A percentile compares a stretch with the other conserved stretches of the same genome.
phyloP scores from a whole-genome alignment of 306 rosid genomes.

The Rubus parviflorus region DNA sequence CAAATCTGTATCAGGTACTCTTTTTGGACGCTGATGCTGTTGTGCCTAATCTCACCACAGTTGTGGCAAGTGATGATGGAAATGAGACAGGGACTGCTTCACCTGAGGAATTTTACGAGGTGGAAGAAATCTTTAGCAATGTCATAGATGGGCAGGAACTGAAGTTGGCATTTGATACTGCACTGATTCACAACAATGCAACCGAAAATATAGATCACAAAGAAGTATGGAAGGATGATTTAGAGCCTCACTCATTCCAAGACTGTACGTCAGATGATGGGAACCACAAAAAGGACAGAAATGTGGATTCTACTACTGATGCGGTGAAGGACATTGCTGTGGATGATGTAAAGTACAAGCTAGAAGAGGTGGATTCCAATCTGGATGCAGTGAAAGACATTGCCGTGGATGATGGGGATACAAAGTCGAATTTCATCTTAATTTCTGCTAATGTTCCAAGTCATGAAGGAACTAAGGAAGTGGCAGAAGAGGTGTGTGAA shows the following conservation, averaged over 20 bases:
- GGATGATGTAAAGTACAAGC: slow-evolving; percentile 76
- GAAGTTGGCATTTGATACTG: slow-evolving; percentile 51
- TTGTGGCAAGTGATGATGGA: slow-evolving; percentile 53
- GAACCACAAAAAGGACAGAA: slow-evolving; percentile 51
- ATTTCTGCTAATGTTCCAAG: slow-evolving; percentile 38
- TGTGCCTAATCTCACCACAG: slow-evolving; percentile 71
- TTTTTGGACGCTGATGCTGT: slow-evolving; percentile 90
- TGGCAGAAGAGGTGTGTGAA: slow-evolving; percentile 38
- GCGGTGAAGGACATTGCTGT: slow-evolving; percentile 85
- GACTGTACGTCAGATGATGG: slow-evolving; percentile 71
- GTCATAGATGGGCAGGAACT: slow-evolving; percentile 67
- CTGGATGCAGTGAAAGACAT: slow-evolving; percentile 79
- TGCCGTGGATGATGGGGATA: slow-evolving; percentile 78
- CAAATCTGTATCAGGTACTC: slow-evolving; percentile 82
- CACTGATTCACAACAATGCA: slow-evolving; percentile 36
- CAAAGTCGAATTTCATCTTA: slow-evolving; percentile 41
- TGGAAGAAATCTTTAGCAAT: slow-evolving; percentile 92
- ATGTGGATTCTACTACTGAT: slow-evolving; percentile 47
- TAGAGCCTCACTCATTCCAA: slow-evolving; percentile 66
- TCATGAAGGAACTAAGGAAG: slow-evolving; percentile 56
- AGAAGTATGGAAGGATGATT: slow-evolving; percentile 67
- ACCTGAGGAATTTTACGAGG: slow-evolving; percentile 98
- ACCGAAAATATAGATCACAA: slow-evolving; percentile 42
- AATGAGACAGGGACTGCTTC: slow-evolving; percentile 75
- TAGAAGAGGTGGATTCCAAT: slow-evolving; percentile 53